Evolutionary conservation across 2,329 filamentous ascomycete genomes (phyloP).

Genomic region (Xylariaceae sp.): DNA sequence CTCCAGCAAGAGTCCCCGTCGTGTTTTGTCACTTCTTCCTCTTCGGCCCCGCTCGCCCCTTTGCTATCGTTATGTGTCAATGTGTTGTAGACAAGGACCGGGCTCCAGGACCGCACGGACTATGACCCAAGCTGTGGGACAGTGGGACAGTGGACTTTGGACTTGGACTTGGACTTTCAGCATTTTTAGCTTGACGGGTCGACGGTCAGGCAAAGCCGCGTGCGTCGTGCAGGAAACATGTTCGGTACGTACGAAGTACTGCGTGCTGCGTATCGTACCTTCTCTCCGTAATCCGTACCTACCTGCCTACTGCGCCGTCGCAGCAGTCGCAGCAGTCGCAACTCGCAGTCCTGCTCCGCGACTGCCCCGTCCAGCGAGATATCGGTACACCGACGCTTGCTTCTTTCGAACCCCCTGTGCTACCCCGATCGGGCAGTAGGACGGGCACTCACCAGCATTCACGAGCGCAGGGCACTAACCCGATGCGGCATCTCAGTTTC

Average conservation of each 20-base stretch:
- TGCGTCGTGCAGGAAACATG: constrained; percentile 18
- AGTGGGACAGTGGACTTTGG: too few relatives aligned
- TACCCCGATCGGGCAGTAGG: constrained; percentile 10
- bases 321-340: too few relatives aligned
- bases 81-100: constrained; percentile 18
- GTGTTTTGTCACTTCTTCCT: neutral
- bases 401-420: constrained; percentile 13
- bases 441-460: neutral
- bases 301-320: too few relatives aligned
- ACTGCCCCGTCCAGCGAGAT: neutral
- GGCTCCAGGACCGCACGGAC: constrained; percentile 14
- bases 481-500: constrained; percentile 3
- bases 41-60: neutral
- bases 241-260: constrained; percentile 14
- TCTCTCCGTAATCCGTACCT: too few relatives aligned
- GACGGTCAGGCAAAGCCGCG: constrained; percentile 20
- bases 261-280: too few relatives aligned
- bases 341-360: too few relatives aligned
- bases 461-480: constrained; percentile 8
- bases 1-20: neutral
- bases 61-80: constrained; percentile 6
- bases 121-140: neutral
- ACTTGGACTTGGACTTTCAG: neutral
- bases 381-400: constrained; percentile 13
- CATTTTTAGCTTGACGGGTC: constrained; percentile 9